phyloP scores from a whole-genome alignment of 768 basidiomycete species.

The Tephrocybe sp. region DNA sequence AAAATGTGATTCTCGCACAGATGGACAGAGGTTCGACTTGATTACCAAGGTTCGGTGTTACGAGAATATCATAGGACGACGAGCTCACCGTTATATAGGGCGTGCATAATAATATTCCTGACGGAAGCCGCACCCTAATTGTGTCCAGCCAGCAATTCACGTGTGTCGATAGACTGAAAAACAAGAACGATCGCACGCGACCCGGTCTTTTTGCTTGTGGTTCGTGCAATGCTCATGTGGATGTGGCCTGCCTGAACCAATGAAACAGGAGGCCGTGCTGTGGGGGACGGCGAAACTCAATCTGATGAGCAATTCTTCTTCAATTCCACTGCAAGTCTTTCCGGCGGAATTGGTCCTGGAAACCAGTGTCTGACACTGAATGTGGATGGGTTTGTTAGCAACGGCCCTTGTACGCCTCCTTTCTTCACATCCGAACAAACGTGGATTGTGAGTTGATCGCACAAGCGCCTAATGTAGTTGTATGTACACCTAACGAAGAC shows the following conservation, averaged over 20 bases:
- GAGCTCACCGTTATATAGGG: slow-evolving; percentile 17
- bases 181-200: slow-evolving; percentile 27
- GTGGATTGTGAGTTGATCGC: slow-evolving; percentile 15
- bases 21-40: slow-evolving; percentile 32
- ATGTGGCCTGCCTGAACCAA: too few species aligned
- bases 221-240: slow-evolving; percentile 1
- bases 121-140: slow-evolving; percentile 25
- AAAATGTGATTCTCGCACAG: slow-evolving; percentile 24
- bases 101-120: slow-evolving; percentile 26
- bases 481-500: background rate
- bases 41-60: slow-evolving; percentile 31
- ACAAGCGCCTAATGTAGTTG: background rate
- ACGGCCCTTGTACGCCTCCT: slow-evolving; percentile 26
- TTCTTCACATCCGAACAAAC: slow-evolving; percentile 23
- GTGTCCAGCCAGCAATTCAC: slow-evolving; percentile 30
- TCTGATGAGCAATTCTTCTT: slow-evolving; percentile 27
- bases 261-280: slow-evolving; percentile 23
- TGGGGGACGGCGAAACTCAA: slow-evolving; percentile 24
- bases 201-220: slow-evolving; percentile 29
- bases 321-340: slow-evolving; percentile 18
- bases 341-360: slow-evolving; percentile 23
- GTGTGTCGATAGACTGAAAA: slow-evolving; percentile 26
- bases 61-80: background rate
- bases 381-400: slow-evolving; percentile 24
- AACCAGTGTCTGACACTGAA: slow-evolving; percentile 26